Conservation (phyloP, 495 filamentous ascomycete genomes). For the Hypoxylon trugodes region DNA sequence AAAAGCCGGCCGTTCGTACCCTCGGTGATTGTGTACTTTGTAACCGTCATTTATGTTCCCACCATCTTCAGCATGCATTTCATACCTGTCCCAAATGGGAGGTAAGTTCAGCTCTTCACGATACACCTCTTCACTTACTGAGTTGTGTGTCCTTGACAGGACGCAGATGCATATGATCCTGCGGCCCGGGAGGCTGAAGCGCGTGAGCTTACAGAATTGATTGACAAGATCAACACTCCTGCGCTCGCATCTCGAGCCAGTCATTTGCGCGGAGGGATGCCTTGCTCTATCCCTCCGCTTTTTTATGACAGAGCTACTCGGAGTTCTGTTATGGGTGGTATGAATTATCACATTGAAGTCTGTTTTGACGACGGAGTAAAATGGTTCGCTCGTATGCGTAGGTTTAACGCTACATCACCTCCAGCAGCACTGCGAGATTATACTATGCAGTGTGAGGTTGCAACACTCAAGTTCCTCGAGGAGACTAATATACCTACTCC, state of each 20-base stretch:
- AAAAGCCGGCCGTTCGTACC: constrained; percentile 43
- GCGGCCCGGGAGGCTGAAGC: constrained; percentile 40
- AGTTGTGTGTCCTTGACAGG: constrained; percentile 39
- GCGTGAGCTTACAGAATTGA: constrained; percentile 41
- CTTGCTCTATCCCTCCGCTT: constrained; percentile 40
- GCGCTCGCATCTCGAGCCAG: constrained; percentile 41
- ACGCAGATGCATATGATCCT: constrained; percentile 40
- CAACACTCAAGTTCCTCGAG: constrained; percentile 46
- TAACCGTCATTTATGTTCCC: constrained; percentile 45
- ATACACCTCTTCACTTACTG: neutral
- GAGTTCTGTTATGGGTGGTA: constrained; percentile 49
- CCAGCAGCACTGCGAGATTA: constrained; percentile 44
- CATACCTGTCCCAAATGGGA: constrained; percentile 51
- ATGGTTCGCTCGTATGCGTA: constrained; percentile 45
- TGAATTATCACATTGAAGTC: constrained; percentile 48
- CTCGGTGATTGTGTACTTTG: constrained; percentile 49
- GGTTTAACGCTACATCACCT: constrained; percentile 31
- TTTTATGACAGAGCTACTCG: constrained; percentile 42
- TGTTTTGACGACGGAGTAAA: constrained; percentile 42
- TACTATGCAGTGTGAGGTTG: constrained; percentile 46
- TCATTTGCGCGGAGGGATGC: constrained; percentile 39
- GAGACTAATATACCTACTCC: constrained; percentile 43
- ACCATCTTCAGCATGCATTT: constrained; percentile 39
- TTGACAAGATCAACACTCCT: constrained; percentile 44
- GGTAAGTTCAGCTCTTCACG: constrained; percentile 30